phyloP scores from a whole-genome alignment of 331 rosid species.

The Stylosanthes scabra region DNA sequence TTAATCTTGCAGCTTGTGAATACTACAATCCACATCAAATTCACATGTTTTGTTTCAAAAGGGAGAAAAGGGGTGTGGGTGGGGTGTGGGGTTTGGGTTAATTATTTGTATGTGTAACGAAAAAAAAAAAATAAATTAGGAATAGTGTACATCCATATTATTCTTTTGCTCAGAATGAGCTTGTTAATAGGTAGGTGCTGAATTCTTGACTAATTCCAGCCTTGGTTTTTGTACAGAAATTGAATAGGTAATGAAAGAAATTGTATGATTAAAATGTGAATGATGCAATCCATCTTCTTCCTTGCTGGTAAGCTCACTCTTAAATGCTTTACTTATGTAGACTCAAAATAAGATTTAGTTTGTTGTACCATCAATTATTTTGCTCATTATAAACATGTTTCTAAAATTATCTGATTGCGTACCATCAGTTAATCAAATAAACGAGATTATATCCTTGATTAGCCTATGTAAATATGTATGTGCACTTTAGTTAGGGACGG shows the following conservation, averaged over 20 bases:
- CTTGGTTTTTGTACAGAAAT: slow-evolving; percentile 45
- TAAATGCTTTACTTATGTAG: too few species aligned
- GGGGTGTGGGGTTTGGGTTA: neutral
- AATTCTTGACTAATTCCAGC: neutral
- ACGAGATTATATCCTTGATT: too few species aligned
- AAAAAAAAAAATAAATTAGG: neutral
- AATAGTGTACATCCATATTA: slow-evolving; percentile 23
- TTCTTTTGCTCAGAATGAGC: slow-evolving; percentile 66
- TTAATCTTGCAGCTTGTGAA: slow-evolving; percentile 4
- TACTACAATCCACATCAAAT: neutral
- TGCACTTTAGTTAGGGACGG: too few species aligned
- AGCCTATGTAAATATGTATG: too few species aligned
- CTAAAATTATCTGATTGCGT: too few species aligned
- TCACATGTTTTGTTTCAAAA: neutral
- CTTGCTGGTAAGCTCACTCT: too few species aligned
- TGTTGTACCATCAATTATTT: too few species aligned
- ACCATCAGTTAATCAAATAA: too few species aligned
- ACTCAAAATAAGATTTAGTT: too few species aligned
- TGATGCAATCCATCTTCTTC: neutral
- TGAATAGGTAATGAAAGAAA: slow-evolving; percentile 42
- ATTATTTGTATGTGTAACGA: neutral
- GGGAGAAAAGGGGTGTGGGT: neutral
- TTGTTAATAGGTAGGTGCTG: slow-evolving; percentile 46
- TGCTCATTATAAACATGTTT: too few species aligned
- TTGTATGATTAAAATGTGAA: neutral